A percentile compares a stretch with the other conserved stretches of the same genome.
Evolutionary conservation across 257 asterid genomes (phyloP).

Genomic region (Gentiana dahurica): DNA sequence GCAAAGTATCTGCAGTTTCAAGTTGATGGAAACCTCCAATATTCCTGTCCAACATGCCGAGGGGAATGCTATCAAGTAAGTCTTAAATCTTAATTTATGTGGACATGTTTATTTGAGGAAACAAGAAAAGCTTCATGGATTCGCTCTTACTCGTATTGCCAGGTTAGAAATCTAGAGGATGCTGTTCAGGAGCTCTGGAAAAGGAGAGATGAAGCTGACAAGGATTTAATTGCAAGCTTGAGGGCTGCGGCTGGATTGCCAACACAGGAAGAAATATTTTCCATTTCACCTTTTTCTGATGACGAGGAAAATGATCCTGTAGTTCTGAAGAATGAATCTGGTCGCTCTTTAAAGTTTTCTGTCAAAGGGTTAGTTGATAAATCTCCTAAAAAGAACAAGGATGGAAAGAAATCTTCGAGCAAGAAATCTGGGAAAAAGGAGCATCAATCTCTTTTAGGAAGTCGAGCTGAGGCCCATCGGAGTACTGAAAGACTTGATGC

Average conservation of each 20-base stretch:
- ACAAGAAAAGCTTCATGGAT: neutral
- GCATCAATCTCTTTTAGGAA: slow-evolving; percentile 26
- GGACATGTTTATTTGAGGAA: neutral
- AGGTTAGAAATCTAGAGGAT: slow-evolving; percentile 72
- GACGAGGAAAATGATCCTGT: slow-evolving; percentile 70
- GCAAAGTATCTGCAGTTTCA: slow-evolving; percentile 81
- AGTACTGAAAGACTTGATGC: slow-evolving; percentile 27
- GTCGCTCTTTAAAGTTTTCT: slow-evolving; percentile 73
- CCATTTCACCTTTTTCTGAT: slow-evolving; percentile 78
- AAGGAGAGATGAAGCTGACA: slow-evolving; percentile 85
- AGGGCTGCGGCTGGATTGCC: slow-evolving; percentile 97
- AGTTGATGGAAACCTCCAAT: slow-evolving; percentile 87
- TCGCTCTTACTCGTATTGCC: slow-evolving; percentile 13
- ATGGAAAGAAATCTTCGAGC: slow-evolving; percentile 56
- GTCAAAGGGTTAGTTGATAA: slow-evolving; percentile 68
- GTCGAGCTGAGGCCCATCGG: slow-evolving; percentile 24
- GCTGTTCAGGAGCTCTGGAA: slow-evolving; percentile 98
- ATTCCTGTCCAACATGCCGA: slow-evolving; percentile 81
- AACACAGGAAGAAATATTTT: slow-evolving; percentile 78
- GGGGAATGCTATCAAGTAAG: slow-evolving; percentile 88
- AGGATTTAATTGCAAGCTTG: slow-evolving; percentile 66
- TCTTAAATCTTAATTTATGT: neutral
- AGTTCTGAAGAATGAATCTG: slow-evolving; percentile 39
- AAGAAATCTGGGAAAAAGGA: slow-evolving; percentile 59
- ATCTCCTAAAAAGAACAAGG: slow-evolving; percentile 69